Percentiles rank a stretch among this genome's conserved stretches.
Evolutionary conservation across 148 eudicot genomes (phyloP).

Genomic region (Heliamphora exappendiculata): DNA sequence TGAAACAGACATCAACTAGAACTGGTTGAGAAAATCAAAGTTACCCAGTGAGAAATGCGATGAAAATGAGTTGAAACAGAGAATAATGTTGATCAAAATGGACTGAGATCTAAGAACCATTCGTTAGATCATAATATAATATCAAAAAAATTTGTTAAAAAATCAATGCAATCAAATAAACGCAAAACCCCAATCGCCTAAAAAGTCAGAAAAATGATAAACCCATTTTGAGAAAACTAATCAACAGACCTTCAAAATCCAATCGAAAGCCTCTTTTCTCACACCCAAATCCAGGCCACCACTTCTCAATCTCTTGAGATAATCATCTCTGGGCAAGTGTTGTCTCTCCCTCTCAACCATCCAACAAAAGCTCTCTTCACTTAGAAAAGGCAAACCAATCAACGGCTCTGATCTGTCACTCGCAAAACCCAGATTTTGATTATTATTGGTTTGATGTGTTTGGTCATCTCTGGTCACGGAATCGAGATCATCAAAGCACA

Average conservation of each 20-base stretch:
- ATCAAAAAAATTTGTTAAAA: background rate
- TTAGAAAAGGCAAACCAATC: slow-evolving; percentile 26
- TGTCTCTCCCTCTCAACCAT: slow-evolving; percentile 51
- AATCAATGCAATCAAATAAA: background rate
- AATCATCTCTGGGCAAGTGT: slow-evolving; percentile 54
- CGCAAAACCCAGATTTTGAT: slow-evolving; percentile 15
- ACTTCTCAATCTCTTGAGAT: slow-evolving; percentile 51
- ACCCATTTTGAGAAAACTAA: background rate
- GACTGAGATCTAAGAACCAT: background rate
- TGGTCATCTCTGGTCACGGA: slow-evolving; percentile 14
- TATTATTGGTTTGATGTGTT: slow-evolving; percentile 10
- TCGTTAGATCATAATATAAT: background rate
- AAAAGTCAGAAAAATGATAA: background rate
- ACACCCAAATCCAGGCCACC: slow-evolving; percentile 47
- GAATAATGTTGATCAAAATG: background rate
- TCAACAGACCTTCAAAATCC: slow-evolving; percentile 72
- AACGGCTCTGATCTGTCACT: slow-evolving; percentile 28
- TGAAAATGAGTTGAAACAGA: background rate
- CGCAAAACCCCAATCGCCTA: background rate
- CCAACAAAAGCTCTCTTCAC: slow-evolving; percentile 44
- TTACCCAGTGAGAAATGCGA: background rate
- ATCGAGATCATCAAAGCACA: slow-evolving; percentile 50
- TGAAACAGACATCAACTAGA: background rate
- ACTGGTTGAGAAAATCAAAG: slow-evolving; percentile 1
- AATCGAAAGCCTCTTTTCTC: slow-evolving; percentile 64